phyloP scores from a whole-genome alignment of 352 stramenopile species.

The Globisporangium megalacanthum region DNA sequence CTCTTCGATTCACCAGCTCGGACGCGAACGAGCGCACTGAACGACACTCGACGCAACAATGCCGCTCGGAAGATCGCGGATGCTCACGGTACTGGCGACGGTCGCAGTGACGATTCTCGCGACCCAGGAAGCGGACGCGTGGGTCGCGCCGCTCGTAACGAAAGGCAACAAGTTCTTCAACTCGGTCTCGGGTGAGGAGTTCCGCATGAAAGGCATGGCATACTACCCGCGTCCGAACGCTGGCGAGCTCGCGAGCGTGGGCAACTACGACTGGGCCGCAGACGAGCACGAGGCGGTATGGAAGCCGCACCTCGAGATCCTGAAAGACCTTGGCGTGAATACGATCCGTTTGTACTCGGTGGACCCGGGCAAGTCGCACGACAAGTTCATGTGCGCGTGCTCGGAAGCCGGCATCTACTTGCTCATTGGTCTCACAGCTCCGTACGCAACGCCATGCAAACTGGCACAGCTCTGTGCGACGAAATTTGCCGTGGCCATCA shows the following conservation, averaged over 20 bases:
- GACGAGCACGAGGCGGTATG: conserved; percentile 59
- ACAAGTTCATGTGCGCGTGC: conserved; percentile 78
- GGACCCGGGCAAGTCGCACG: conserved; percentile 50
- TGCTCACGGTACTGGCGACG: too few relatives aligned
- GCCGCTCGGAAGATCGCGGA: too few relatives aligned
- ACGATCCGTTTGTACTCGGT: too few relatives aligned
- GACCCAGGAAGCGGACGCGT: conserved; percentile 32
- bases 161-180: conserved; percentile 87
- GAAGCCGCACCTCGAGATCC: conserved; percentile 38
- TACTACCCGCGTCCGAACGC: conserved; percentile 67
- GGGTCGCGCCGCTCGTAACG: conserved; percentile 37
- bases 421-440: conserved; percentile 51
- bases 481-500: too few relatives aligned
- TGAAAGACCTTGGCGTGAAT: conserved; percentile 58
- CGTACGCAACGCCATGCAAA: conserved; percentile 22
- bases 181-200: conserved; percentile 52
- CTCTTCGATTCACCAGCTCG: too few relatives aligned
- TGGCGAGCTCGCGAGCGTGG: conserved; percentile 40
- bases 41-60: too few relatives aligned
- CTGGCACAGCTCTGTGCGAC: too few relatives aligned
- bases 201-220: conserved; percentile 67
- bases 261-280: conserved; percentile 56
- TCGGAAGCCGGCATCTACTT: conserved; percentile 71
- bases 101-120: too few relatives aligned
- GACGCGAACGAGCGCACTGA: too few relatives aligned